phyloP scores from a whole-genome alignment of 2,329 filamentous ascomycete species.

The Didymella keratinophila region DNA sequence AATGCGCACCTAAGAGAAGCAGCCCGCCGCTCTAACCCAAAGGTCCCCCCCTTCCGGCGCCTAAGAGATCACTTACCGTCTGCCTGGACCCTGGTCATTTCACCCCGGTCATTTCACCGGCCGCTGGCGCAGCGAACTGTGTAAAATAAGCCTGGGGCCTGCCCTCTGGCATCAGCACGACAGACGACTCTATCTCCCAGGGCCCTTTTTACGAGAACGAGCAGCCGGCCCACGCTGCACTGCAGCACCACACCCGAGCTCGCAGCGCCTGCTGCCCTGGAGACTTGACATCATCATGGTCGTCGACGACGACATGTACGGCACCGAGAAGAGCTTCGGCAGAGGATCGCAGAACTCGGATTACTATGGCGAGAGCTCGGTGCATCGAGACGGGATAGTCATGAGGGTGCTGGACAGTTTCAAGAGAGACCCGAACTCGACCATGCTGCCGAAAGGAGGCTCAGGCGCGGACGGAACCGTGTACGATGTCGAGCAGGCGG shows the following conservation, averaged over 20 bases:
- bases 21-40: constrained; percentile 16
- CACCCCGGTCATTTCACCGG: constrained; percentile 6
- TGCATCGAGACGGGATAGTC: constrained; percentile 43
- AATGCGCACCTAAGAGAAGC: neutral
- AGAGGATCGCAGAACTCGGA: constrained; percentile 45
- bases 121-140: neutral
- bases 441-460: constrained; percentile 56
- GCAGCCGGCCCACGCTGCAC: constrained; percentile 18
- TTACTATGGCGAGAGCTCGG: constrained; percentile 51
- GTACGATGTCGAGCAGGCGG: constrained; percentile 70
- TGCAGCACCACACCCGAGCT: constrained; percentile 28
- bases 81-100: constrained; percentile 16
- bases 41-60: constrained; percentile 10
- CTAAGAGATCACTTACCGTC: constrained; percentile 16
- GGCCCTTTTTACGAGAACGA: constrained; percentile 13
- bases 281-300: constrained; percentile 27
- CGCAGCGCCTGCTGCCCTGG: constrained; percentile 29
- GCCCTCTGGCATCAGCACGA: constrained; percentile 10
- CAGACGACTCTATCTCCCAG: constrained; percentile 9
- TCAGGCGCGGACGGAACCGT: constrained; percentile 62
- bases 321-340: constrained; percentile 51
- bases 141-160: constrained; percentile 22
- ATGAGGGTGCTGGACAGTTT: constrained; percentile 56
- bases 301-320: constrained; percentile 48
- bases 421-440: constrained; percentile 51